These are phyloP conservation scores for Lepidium aucheri DNA, from an alignment of 345 rosid species.

Conservation along the genomic window DNA sequence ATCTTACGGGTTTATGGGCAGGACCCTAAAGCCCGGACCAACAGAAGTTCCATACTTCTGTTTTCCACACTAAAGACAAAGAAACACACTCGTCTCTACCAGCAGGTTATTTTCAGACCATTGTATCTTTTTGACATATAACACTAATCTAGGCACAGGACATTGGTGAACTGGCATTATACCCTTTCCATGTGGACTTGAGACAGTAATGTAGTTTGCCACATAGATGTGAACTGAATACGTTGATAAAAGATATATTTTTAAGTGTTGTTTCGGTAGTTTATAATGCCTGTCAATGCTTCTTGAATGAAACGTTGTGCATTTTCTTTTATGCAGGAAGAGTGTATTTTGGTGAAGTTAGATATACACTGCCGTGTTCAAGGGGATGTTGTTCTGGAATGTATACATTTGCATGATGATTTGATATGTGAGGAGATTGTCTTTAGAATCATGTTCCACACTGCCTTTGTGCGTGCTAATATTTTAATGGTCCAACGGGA, in stretches of 20 bases:
- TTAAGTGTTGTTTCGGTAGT: neutral
- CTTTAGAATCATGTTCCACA: conserved; percentile 87
- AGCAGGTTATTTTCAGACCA: conserved; percentile 44
- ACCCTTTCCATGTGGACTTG: neutral
- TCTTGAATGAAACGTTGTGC: neutral
- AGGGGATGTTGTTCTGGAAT: conserved; percentile 96
- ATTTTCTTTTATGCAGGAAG: conserved; percentile 50
- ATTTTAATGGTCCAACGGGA: conserved; percentile 66
- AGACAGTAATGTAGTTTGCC: neutral
- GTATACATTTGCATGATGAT: conserved; percentile 74
- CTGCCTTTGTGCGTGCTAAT: conserved; percentile 79
- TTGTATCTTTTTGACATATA: conserved; percentile 5
- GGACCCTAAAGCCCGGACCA: conserved; percentile 63
- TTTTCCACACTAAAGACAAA: conserved; percentile 61
- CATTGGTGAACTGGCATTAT: neutral
- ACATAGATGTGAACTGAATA: neutral
- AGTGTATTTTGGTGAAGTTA: conserved; percentile 66
- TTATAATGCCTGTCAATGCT: neutral
- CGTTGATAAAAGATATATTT: neutral
- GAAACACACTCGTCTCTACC: conserved; percentile 53
- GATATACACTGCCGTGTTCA: conserved; percentile 77
- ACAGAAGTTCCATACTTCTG: conserved; percentile 80
- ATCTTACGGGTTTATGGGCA: conserved; percentile 81
- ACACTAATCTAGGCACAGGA: neutral
- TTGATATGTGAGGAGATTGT: conserved; percentile 63